phyloP scores from a whole-genome alignment of 169 alveolate species.

The Eimeria mitis region DNA sequence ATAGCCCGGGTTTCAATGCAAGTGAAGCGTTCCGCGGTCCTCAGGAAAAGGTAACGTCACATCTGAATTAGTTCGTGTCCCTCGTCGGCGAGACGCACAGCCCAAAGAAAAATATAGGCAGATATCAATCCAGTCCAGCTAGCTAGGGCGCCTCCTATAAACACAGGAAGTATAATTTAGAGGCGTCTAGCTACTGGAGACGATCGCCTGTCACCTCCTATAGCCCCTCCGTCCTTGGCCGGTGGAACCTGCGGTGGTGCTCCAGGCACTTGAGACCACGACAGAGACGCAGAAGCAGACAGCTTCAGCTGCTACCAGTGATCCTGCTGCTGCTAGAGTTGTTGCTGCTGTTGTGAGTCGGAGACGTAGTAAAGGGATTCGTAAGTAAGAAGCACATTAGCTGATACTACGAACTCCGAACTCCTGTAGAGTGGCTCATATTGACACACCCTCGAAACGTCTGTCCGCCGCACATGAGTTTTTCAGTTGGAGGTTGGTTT shows the following conservation, averaged over 20 bases:
- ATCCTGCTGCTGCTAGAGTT: background rate
- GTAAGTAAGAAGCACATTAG: too few species aligned
- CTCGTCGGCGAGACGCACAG: background rate
- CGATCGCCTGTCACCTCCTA: background rate
- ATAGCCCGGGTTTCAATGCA: background rate
- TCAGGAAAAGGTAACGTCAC: background rate
- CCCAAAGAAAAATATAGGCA: background rate
- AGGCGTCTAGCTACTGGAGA: background rate
- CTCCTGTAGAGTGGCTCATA: too few species aligned
- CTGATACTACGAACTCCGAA: too few species aligned
- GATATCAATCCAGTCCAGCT: background rate
- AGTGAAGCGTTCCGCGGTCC: background rate
- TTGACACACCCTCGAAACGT: too few species aligned
- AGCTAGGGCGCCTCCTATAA: background rate
- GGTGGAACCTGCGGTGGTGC: too few species aligned
- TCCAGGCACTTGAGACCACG: too few species aligned
- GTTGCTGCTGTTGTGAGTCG: background rate
- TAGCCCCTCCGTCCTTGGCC: background rate
- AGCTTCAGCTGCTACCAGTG: background rate
- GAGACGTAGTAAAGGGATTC: background rate
- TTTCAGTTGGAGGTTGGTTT: background rate
- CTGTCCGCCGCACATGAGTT: background rate
- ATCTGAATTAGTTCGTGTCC: background rate
- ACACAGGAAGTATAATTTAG: background rate
- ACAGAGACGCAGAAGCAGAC: background rate